Evolutionary conservation across 2,329 filamentous ascomycete genomes (phyloP).

Genomic region (Xylariales sp.): DNA sequence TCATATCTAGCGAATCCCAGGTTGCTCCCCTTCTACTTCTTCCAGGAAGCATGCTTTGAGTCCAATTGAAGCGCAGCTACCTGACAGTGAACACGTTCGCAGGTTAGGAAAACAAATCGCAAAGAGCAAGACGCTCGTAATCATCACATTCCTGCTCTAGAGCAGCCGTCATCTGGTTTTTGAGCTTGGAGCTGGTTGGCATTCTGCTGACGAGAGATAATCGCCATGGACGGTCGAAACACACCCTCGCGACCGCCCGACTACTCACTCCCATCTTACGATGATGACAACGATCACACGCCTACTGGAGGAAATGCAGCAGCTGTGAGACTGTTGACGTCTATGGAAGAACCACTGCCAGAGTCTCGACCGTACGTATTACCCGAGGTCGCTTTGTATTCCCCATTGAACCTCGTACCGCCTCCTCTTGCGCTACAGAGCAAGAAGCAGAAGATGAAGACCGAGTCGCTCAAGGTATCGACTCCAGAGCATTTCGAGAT

Average conservation of each 20-base stretch:
- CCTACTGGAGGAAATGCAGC: slow-evolving; percentile 41
- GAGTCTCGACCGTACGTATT: slow-evolving; percentile 51
- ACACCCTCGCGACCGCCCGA: slow-evolving; percentile 51
- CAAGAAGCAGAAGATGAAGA: slow-evolving; percentile 11
- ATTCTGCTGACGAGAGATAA: slow-evolving; percentile 15
- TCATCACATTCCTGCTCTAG: neutral
- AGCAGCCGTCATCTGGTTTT: slow-evolving; percentile 11
- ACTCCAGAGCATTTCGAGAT: slow-evolving; percentile 30
- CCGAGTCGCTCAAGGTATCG: slow-evolving; percentile 23
- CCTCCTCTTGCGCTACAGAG: slow-evolving; percentile 21
- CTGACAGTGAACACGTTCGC: too few relatives aligned
- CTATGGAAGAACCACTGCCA: slow-evolving; percentile 50
- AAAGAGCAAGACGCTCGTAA: too few relatives aligned
- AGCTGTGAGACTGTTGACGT: slow-evolving; percentile 57
- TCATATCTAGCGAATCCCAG: too few relatives aligned
- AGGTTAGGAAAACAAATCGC: too few relatives aligned
- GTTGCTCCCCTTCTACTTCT: too few relatives aligned
- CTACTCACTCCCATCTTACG: slow-evolving; percentile 53
- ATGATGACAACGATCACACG: slow-evolving; percentile 48
- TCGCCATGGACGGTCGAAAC: slow-evolving; percentile 45
- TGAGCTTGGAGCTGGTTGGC: slow-evolving; percentile 14
- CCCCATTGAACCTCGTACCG: slow-evolving; percentile 18
- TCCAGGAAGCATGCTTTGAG: too few relatives aligned
- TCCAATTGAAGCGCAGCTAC: too few relatives aligned
- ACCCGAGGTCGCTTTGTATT: slow-evolving; percentile 17